phyloP scores from a whole-genome alignment of 2,329 filamentous ascomycete genomes.

The Colletotrichum navitas region DNA sequence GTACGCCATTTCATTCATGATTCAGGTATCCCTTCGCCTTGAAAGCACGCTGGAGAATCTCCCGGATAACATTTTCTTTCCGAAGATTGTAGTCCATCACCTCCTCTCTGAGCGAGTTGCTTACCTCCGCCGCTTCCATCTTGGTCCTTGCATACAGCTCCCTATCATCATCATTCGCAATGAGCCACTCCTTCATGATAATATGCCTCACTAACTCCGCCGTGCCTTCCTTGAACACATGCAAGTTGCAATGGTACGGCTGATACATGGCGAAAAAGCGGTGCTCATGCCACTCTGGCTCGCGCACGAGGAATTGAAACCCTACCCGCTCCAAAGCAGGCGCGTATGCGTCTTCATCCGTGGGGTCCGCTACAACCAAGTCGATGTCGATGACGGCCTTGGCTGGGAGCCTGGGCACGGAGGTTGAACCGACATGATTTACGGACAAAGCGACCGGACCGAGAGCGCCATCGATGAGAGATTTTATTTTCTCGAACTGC shows the following conservation, averaged over 20 bases:
- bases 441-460: conserved; percentile 53
- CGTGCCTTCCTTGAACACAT: conserved; percentile 60
- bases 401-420: conserved; percentile 61
- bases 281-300: conserved; percentile 62
- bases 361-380: conserved; percentile 56
- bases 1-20: background rate
- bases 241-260: conserved; percentile 57
- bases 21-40: conserved; percentile 46
- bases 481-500: conserved; percentile 49
- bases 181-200: conserved; percentile 61
- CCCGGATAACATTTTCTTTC: conserved; percentile 56
- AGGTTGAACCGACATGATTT: conserved; percentile 64
- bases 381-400: conserved; percentile 68
- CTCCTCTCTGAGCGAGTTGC: conserved; percentile 49
- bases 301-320: conserved; percentile 60
- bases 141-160: conserved; percentile 57
- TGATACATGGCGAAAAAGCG: conserved; percentile 58
- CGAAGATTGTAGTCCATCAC: conserved; percentile 56
- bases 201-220: conserved; percentile 58
- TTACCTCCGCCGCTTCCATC: conserved; percentile 50
- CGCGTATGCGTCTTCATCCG: conserved; percentile 58
- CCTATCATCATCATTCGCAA: conserved; percentile 52
- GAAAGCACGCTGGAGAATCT: conserved; percentile 53
- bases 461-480: conserved; percentile 53
- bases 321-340: conserved; percentile 56